phyloP scores from a whole-genome alignment of 1,139 yeast species.

The Wickerhamomyces sp. region DNA sequence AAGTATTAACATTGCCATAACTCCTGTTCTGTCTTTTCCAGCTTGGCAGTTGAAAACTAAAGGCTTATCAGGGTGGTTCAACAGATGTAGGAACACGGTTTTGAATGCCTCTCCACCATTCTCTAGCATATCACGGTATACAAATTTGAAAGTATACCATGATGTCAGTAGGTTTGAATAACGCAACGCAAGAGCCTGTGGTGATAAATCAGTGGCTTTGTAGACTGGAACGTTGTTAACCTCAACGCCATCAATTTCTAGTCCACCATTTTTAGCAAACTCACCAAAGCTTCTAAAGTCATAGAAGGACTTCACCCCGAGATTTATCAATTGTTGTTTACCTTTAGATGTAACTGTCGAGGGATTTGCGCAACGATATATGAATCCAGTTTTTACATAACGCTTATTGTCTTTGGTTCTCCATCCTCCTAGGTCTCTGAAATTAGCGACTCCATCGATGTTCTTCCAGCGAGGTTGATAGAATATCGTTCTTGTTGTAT shows the following conservation, averaged over 20 bases:
- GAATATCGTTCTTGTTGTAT: slow-evolving; percentile 31
- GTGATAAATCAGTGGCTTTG: slow-evolving; percentile 53
- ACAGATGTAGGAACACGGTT: slow-evolving; percentile 46
- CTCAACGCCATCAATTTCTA: slow-evolving; percentile 42
- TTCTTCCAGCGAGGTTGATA: slow-evolving; percentile 53
- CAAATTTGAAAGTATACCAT: slow-evolving; percentile 60
- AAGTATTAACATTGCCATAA: slow-evolving; percentile 63
- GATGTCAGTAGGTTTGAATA: slow-evolving; percentile 55
- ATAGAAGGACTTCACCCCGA: slow-evolving; percentile 55
- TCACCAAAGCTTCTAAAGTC: slow-evolving; percentile 71
- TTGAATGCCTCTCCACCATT: slow-evolving; percentile 44
- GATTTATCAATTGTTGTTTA: slow-evolving; percentile 31
- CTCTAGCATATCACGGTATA: slow-evolving; percentile 56
- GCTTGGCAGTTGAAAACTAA: slow-evolving; percentile 77
- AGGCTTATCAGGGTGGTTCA: slow-evolving; percentile 47
- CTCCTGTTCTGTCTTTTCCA: slow-evolving; percentile 85
- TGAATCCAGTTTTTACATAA: slow-evolving; percentile 49
- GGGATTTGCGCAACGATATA: slow-evolving; percentile 65
- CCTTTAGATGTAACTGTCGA: slow-evolving; percentile 48
- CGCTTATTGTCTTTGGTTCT: slow-evolving; percentile 30
- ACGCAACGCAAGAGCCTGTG: slow-evolving; percentile 57
- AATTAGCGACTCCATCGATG: slow-evolving; percentile 66
- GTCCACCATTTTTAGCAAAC: slow-evolving; percentile 45
- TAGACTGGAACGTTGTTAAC: slow-evolving; percentile 61
- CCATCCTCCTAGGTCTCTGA: slow-evolving; percentile 84